A percentile compares a stretch with the other conserved stretches of the same genome.
Evolutionary conservation across 345 rosid genomes (phyloP).

Genomic region (Eucalyptus albens): DNA sequence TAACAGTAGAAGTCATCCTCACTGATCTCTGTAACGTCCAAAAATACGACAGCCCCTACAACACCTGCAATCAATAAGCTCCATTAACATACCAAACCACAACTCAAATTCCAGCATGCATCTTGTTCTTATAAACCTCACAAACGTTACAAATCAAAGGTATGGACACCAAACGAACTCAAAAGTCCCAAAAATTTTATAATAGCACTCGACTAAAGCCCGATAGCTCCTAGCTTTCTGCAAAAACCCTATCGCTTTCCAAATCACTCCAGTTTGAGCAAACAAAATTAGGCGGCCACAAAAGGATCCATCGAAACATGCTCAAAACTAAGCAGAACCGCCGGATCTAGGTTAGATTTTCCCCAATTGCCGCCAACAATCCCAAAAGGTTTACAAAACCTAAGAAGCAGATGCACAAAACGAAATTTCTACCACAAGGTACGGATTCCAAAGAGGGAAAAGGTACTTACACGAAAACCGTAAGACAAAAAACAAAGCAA

Average conservation of each 20-base stretch:
- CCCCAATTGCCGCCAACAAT: not conserved
- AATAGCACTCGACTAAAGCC: not conserved
- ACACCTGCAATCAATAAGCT: not conserved
- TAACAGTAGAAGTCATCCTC: not conserved
- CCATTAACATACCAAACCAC: not conserved
- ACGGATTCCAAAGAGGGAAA: not conserved
- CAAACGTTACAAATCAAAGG: not conserved
- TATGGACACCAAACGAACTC: not conserved
- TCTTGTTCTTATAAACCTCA: not conserved
- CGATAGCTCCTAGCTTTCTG: not conserved
- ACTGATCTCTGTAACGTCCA: not conserved
- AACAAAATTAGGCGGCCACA: not conserved
- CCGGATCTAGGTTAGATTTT: not conserved
- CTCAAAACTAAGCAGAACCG: not conserved
- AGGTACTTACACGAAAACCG: not conserved
- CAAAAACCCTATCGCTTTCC: not conserved
- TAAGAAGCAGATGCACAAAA: not conserved
- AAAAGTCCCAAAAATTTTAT: not conserved
- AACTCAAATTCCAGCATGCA: not conserved
- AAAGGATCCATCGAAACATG: not conserved
- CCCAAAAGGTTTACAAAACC: not conserved
- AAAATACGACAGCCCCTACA: not conserved
- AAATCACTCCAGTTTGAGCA: not conserved
- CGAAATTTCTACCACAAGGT: not conserved
- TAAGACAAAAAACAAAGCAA: not conserved